These are phyloP conservation scores for Ogataea ramenticola DNA, from an alignment of 805 yeast species.

Conservation along the genomic window DNA sequence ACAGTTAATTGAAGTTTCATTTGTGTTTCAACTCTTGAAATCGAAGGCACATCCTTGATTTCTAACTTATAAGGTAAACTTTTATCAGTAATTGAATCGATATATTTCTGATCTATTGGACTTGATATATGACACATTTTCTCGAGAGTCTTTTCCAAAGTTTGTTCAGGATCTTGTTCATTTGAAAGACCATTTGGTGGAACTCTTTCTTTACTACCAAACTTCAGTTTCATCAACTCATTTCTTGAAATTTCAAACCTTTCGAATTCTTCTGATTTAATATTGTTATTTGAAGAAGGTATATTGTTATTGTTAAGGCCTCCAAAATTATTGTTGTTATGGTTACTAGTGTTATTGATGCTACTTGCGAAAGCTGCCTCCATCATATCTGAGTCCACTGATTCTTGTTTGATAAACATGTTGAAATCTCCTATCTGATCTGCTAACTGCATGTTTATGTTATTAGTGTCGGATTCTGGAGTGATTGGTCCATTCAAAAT, in stretches of 20 bases:
- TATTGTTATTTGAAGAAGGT: not conserved
- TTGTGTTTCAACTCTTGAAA: constrained; percentile 93
- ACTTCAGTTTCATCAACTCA: constrained; percentile 44
- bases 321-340: not conserved
- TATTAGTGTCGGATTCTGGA: not conserved
- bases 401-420: constrained; percentile 9
- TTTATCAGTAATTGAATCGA: constrained; percentile 10
- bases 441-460: not conserved
- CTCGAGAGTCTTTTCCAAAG: not conserved
- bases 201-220: constrained; percentile 28
- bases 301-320: not conserved
- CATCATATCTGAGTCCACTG: not conserved
- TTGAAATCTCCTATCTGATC: not conserved
- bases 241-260: constrained; percentile 38
- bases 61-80: constrained; percentile 41
- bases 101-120: constrained; percentile 23
- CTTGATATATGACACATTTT: not conserved
- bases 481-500: not conserved
- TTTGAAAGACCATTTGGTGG: not conserved
- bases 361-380: not conserved
- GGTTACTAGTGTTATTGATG: not conserved
- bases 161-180: not conserved
- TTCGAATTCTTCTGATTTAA: constrained; percentile 17
- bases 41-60: constrained; percentile 62
- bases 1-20: constrained; percentile 66